Evolutionary conservation across 2,329 filamentous ascomycete genomes (phyloP).

Genomic region (Juglanconis juglandina): DNA sequence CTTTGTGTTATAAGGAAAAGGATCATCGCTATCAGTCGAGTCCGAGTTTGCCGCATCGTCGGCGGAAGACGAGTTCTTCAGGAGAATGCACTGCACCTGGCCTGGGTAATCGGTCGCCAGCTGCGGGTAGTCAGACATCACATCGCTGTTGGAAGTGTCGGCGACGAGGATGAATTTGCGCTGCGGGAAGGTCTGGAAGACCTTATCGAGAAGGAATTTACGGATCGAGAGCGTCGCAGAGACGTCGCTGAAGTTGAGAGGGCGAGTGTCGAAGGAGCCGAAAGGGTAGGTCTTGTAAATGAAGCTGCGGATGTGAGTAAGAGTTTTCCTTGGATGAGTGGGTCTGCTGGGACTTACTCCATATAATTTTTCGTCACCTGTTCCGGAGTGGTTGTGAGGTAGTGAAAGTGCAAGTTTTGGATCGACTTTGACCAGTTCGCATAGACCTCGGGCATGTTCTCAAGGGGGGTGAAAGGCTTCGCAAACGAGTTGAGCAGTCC

Average conservation of each 20-base stretch:
- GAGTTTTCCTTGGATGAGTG: not conserved
- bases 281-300: conserved; percentile 76
- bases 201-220: conserved; percentile 63
- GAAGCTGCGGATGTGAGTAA: conserved; percentile 36
- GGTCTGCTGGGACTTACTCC: conserved; percentile 41
- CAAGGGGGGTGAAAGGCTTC: conserved; percentile 65
- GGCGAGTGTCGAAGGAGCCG: conserved; percentile 73
- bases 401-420: conserved; percentile 72
- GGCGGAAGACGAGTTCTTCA: conserved; percentile 53
- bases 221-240: conserved; percentile 70
- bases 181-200: conserved; percentile 72
- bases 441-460: conserved; percentile 78
- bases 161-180: conserved; percentile 74
- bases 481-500: conserved; percentile 76
- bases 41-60: conserved; percentile 41
- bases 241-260: conserved; percentile 76
- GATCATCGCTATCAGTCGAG: conserved; percentile 62
- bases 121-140: conserved; percentile 64
- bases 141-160: conserved; percentile 73
- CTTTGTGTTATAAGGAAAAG: conserved; percentile 72
- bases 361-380: conserved; percentile 76
- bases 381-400: conserved; percentile 76
- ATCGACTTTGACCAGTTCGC: conserved; percentile 69
- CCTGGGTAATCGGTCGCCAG: conserved; percentile 64
- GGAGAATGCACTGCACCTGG: conserved; percentile 73